Evolutionary conservation across 768 basidiomycete species (phyloP).

Genomic region (Suillus placidus): DNA sequence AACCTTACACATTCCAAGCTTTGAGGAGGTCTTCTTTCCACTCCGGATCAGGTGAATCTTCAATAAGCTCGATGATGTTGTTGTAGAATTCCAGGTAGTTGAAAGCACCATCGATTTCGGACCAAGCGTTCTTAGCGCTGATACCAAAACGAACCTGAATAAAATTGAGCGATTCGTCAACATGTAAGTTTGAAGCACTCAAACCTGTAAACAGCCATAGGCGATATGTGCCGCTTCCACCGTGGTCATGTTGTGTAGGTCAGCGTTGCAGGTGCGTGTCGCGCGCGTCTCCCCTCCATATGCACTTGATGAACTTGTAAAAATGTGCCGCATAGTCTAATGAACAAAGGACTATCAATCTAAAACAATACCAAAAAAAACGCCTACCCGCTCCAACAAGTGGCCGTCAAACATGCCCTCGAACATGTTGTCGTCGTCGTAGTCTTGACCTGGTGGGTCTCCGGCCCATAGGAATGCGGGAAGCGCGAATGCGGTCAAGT

Average conservation of each 20-base stretch:
- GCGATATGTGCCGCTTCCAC: conserved; percentile 14
- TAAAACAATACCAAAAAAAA: not conserved
- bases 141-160: conserved; percentile 6
- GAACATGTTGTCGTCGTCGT: not conserved
- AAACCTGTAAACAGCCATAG: conserved; percentile 17
- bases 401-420: conserved; percentile 9
- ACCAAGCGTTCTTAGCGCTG: conserved; percentile 3
- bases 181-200: not conserved
- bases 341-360: not conserved
- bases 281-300: not conserved
- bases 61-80: conserved; percentile 3
- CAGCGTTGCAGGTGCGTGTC: conserved; percentile 10
- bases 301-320: conserved; percentile 4
- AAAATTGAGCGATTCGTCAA: not conserved
- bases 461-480: not conserved
- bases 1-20: conserved; percentile 10
- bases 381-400: conserved; percentile 9
- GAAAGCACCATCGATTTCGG: conserved; percentile 7
- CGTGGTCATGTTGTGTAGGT: conserved; percentile 16
- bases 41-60: conserved; percentile 4
- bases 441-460: not conserved
- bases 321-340: conserved; percentile 13
- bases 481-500: not conserved
- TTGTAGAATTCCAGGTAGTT: conserved; percentile 8
- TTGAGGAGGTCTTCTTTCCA: conserved; percentile 5